Conservation (phyloP, 495 filamentous ascomycete genomes). For the Neurospora sp. region DNA sequence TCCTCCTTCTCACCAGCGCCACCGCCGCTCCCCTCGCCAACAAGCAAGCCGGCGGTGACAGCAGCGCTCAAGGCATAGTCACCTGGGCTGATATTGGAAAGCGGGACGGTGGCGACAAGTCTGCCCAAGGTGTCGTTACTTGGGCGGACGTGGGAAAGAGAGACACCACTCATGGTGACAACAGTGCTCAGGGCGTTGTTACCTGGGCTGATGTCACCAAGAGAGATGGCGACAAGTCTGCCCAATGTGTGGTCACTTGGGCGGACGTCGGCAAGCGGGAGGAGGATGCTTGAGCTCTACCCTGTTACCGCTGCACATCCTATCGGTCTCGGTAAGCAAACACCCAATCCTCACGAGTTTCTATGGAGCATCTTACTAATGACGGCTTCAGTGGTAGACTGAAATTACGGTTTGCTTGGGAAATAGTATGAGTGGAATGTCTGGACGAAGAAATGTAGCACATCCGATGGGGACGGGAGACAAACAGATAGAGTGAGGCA, state of each 20-base stretch:
- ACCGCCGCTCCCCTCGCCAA: not conserved
- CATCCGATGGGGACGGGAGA: too few relatives aligned
- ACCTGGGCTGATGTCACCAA: not conserved
- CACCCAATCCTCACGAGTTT: fast-evolving
- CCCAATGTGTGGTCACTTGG: too few relatives aligned
- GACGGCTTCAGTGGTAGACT: too few relatives aligned
- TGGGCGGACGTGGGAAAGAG: not conserved
- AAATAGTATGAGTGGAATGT: too few relatives aligned
- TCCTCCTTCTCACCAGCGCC: not conserved
- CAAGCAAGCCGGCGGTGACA: not conserved
- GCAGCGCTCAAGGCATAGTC: not conserved
- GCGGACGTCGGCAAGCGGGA: not conserved
- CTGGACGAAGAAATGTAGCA: too few relatives aligned
- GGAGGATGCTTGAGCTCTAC: not conserved
- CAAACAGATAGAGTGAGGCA: too few relatives aligned
- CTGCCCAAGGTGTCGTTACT: not conserved
- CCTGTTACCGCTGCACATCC: not conserved
- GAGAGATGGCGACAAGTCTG: too few relatives aligned
- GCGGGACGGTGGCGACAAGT: not conserved
- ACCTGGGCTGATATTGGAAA: not conserved
- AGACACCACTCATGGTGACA: not conserved
- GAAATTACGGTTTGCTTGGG: too few relatives aligned
- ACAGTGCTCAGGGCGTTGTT: not conserved
- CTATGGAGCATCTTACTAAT: not conserved
- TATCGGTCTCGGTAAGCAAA: not conserved